A percentile compares a stretch with the other conserved stretches of the same genome.
Evolutionary conservation across 1,284 basidiomycete genomes (phyloP).

Genomic region (Gomphus sp.): DNA sequence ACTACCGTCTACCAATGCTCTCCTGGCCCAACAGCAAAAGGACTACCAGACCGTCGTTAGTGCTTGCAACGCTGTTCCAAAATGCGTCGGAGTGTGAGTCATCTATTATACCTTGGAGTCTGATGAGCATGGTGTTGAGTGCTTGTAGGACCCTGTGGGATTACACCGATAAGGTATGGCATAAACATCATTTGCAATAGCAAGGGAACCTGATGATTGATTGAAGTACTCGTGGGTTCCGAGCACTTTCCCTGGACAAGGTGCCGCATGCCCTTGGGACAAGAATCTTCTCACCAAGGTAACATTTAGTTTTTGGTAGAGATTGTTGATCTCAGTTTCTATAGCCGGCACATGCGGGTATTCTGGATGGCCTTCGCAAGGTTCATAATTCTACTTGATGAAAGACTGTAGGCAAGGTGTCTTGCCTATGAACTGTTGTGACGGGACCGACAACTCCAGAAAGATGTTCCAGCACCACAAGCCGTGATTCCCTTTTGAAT

Average conservation of each 20-base stretch:
- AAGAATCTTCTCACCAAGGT: conserved; percentile 22
- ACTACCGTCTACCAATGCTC: conserved; percentile 10
- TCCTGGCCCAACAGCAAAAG: conserved; percentile 16
- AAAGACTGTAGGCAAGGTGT: no score
- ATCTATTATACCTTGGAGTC: neutral
- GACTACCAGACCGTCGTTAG: conserved; percentile 38
- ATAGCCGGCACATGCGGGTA: neutral
- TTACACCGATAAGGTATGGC: conserved; percentile 34
- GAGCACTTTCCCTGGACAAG: conserved; percentile 37
- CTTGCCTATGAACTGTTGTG: no score
- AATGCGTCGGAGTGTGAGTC: conserved; percentile 25
- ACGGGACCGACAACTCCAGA: no score
- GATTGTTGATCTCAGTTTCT: neutral
- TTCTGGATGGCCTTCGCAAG: neutral
- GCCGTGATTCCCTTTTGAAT: no score
- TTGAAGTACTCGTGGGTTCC: conserved; percentile 29
- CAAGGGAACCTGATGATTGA: neutral
- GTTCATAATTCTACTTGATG: no score
- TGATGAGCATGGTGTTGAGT: neutral
- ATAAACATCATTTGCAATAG: neutral
- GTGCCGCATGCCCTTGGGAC: conserved; percentile 41
- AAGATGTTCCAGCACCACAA: no score
- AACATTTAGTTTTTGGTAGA: neutral
- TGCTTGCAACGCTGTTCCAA: conserved; percentile 34
- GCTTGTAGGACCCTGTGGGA: conserved; percentile 36